Evolutionary conservation across 1,284 basidiomycete species (phyloP).

Genomic region (Irpex rosettiformis): DNA sequence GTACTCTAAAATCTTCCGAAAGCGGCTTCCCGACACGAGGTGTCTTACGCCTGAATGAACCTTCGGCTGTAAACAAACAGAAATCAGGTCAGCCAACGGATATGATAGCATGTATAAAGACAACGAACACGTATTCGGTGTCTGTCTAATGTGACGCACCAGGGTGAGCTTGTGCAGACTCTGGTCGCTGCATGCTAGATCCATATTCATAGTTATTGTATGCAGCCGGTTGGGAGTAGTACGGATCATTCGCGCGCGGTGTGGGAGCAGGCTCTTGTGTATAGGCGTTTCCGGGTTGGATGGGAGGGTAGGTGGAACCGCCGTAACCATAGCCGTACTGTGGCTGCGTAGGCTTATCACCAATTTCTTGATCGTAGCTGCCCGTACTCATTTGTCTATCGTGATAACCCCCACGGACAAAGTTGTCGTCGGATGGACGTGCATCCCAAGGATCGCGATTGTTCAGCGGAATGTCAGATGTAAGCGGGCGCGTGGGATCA

Average conservation of each 20-base stretch:
- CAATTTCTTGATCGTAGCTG: conserved; percentile 55
- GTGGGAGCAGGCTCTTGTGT: conserved; percentile 44
- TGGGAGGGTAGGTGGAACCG: conserved; percentile 26
- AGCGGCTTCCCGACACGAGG: conserved; percentile 36
- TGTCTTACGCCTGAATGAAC: conserved; percentile 49
- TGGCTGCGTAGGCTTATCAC: conserved; percentile 44
- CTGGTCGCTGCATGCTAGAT: conserved; percentile 34
- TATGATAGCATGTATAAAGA: neutral
- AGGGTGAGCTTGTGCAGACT: conserved; percentile 43
- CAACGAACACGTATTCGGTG: conserved; percentile 19
- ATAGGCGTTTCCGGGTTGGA: conserved; percentile 34
- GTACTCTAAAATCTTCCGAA: conserved; percentile 23
- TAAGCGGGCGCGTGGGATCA: conserved; percentile 60
- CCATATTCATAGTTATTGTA: conserved; percentile 14
- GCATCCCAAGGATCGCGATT: conserved; percentile 75
- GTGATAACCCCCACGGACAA: conserved; percentile 22
- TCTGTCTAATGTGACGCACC: conserved; percentile 37
- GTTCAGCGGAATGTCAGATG: conserved; percentile 62
- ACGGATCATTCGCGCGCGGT: conserved; percentile 29
- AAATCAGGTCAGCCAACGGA: conserved; percentile 20
- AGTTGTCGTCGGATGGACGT: conserved; percentile 49
- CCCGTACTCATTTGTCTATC: conserved; percentile 44
- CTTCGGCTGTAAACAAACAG: conserved; percentile 39
- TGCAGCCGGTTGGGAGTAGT: conserved; percentile 17
- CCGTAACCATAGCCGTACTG: conserved; percentile 29